Conservation (phyloP, 2,329 filamentous ascomycete genomes). For the Penicillium brasilianum region DNA sequence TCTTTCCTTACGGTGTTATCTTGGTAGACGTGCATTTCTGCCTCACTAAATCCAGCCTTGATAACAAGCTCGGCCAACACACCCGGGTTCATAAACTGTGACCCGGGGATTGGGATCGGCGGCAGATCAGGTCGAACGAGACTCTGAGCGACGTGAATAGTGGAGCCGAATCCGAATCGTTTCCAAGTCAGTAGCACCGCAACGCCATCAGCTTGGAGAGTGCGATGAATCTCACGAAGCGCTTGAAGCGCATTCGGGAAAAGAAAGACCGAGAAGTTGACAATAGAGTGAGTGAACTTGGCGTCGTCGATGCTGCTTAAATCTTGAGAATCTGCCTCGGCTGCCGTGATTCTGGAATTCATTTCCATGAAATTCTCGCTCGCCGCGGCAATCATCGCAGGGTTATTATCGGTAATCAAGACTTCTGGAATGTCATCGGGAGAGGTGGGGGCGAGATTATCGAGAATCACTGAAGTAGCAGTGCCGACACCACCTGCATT, state of each 20-base stretch:
- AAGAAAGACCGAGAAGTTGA: conserved; percentile 1
- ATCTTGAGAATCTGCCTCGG: background rate
- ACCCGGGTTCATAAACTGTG: background rate
- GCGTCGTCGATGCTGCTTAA: background rate
- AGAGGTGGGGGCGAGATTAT: background rate
- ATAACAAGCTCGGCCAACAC: background rate
- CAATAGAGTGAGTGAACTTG: conserved; percentile 3
- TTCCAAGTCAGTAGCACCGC: conserved; percentile 1
- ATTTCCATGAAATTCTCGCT: background rate
- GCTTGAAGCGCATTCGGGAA: background rate
- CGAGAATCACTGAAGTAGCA: background rate
- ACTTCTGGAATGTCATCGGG: background rate
- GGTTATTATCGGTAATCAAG: background rate
- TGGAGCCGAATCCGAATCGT: background rate
- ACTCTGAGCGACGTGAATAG: background rate
- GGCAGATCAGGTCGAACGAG: conserved; percentile 3
- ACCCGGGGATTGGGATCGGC: background rate
- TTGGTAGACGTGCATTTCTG: background rate
- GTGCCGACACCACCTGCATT: background rate
- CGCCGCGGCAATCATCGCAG: background rate
- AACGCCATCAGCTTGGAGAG: background rate
- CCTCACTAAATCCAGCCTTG: background rate
- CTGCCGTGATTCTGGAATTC: too few relatives aligned
- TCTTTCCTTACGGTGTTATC: background rate
- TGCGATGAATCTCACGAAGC: background rate